Base-by-base conservation (phyloP, 805 yeast species). In the Sugiyamaella chiloensis region DNA sequence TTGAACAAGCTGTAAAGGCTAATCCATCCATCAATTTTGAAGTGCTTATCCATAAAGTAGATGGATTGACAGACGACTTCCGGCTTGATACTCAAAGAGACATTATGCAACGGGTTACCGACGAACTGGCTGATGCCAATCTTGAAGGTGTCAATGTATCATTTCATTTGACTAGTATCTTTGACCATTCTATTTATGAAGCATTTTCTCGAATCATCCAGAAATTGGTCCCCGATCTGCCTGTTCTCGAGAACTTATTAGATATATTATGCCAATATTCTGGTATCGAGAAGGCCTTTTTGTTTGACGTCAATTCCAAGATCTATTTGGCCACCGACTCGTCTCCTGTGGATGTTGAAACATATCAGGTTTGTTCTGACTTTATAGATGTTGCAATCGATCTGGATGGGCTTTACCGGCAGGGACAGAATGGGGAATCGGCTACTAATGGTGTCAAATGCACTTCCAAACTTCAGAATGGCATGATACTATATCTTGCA, bases 301-400 rank as follows among this genome's bases (percentile, higher is more conserved):
- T 93, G 48, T 91, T 93, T 60, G 99, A 93, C 62, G 80, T 91
- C 21, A 86, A 87, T 60, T 85, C 96, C 14, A 93, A 93, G 63
- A 87, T 93, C 17, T 93, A 91, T 62, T 89, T 91, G 42, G 96
- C 97, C 4, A 91, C 98, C 0, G 99, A 93, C 64, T 86, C 96
- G 0, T 82, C 90, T 1, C 97, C 98, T 0, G 96, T 91, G 32
- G 98, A 91, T 67, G 85, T 88, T 34, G 96, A 89, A 61, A 87
- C 95, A 0, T 93, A 93, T 63, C 97, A 93, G 64, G 95, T 91
- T 1, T 93, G 98, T 66, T 95, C 97, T 0, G 98, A 93, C 61
- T 93, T 93, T 61, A 91, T 93, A 40, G 98, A 93, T 64, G 93
- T 91, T 12, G 83, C 96, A 2, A 83, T 89, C 21, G 98, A 93